These are phyloP conservation scores for Micractinium conductrix DNA, from an alignment of 139 green algal species.

Conservation along the genomic window DNA sequence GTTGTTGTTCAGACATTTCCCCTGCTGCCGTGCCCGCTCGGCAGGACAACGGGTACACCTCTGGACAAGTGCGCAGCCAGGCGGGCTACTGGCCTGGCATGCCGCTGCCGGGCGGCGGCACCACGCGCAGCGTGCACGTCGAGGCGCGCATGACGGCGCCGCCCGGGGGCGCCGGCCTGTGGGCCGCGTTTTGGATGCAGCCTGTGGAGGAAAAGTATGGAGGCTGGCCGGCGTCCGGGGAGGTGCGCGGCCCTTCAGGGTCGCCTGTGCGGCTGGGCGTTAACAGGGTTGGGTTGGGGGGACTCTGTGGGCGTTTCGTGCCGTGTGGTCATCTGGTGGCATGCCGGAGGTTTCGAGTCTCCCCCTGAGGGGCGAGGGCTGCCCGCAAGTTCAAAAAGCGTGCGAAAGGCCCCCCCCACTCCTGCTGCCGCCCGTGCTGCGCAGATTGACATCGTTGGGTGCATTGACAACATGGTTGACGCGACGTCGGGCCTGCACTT, in stretches of 20 bases:
- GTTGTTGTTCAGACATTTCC: no score
- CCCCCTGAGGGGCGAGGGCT: no score
- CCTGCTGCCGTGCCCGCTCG: no score
- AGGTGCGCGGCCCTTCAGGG: not conserved
- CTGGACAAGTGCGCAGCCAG: not conserved
- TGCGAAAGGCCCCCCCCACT: not conserved
- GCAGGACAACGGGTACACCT: not conserved
- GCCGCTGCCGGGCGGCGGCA: not conserved
- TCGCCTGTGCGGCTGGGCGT: not conserved
- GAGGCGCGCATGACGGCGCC: constrained; percentile 3
- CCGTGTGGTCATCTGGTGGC: no score
- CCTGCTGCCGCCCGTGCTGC: not conserved
- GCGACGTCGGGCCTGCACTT: not conserved
- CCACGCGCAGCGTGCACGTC: not conserved
- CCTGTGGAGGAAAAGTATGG: not conserved
- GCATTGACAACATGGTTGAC: not conserved
- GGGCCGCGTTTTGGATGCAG: not conserved
- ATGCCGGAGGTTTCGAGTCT: no score
- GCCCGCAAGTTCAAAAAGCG: not conserved
- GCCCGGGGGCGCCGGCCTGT: not conserved
- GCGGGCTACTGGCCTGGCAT: not conserved
- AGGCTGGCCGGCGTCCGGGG: not conserved
- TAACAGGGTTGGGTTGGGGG: no score
- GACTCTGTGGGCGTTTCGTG: not conserved
- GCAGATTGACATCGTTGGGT: not conserved